Evolutionary conservation across 1,139 yeast species (phyloP).

Genomic region (Suhomyces panamericanus): DNA sequence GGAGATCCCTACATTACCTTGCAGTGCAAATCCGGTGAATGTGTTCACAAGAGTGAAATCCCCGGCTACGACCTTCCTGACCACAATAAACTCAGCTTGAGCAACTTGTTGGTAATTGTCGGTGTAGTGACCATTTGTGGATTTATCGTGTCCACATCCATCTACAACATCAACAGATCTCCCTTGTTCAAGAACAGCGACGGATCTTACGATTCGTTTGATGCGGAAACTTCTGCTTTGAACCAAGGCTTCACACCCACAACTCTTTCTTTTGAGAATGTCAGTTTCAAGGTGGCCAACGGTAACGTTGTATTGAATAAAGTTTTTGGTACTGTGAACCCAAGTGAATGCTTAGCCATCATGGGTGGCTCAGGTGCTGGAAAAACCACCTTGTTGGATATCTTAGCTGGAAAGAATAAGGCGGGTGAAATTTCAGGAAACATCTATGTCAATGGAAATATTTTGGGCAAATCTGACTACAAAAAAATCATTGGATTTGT

Average conservation of each 20-base stretch:
- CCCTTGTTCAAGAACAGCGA: slow-evolving; percentile 52
- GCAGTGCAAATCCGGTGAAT: slow-evolving; percentile 82
- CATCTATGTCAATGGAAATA: slow-evolving; percentile 72
- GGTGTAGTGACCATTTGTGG: slow-evolving; percentile 48
- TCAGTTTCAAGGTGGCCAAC: slow-evolving; percentile 60
- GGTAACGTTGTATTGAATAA: slow-evolving; percentile 55
- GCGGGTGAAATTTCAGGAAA: slow-evolving; percentile 67
- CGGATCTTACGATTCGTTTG: slow-evolving; percentile 21
- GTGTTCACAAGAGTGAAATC: slow-evolving; percentile 86
- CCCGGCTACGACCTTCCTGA: slow-evolving; percentile 85
- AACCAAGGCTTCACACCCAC: slow-evolving; percentile 71
- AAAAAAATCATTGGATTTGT: slow-evolving; percentile 85
- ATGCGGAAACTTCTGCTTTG: slow-evolving; percentile 42
- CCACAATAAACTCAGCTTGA: slow-evolving; percentile 48
- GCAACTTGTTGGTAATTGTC: slow-evolving; percentile 51
- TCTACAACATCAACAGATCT: slow-evolving; percentile 58
- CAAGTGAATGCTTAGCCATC: slow-evolving; percentile 89
- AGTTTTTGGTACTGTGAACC: slow-evolving; percentile 74
- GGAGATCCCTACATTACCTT: slow-evolving; percentile 89
- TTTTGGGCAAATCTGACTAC: slow-evolving; percentile 43
- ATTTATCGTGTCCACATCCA: slow-evolving; percentile 39
- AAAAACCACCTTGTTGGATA: slow-evolving; percentile 87
- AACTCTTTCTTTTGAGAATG: slow-evolving; percentile 69
- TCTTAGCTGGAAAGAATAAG: slow-evolving; percentile 84
- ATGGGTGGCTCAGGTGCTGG: slow-evolving; percentile 99